Evolutionary conservation across 202 grass and related monocot species (phyloP), one percentile per base, ranked within the genome.

Genomic region (Hordeum pubiflorum): DNA sequence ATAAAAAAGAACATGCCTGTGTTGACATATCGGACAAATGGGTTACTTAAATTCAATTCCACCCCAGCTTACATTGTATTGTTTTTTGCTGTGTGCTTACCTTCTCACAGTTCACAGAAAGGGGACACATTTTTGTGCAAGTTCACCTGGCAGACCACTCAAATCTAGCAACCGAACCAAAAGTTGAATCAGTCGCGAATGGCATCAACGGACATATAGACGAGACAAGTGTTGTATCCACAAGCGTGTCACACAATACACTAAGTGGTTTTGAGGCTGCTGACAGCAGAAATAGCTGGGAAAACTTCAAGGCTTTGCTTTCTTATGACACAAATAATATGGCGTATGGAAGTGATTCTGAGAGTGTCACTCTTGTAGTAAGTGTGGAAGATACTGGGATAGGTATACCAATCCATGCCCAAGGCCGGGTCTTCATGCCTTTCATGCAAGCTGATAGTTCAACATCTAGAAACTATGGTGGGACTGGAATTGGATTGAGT

Each of bases 371-470:
- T 80, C 91, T 99, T 71, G 76, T 99, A 41, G 91, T 93, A 63
- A 99, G 88, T 44, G 89, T 99, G 74, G 96, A 99, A 86, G 96
- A 99, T 86, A 99, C 96, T 27, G 96, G 92, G 18, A 87, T 89
- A 56, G 96, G 96, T 21, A 99, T 99, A 87, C 96, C 90, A 41
- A 66, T 90, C 64, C 83, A 93, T 40, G 92, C 87, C 62, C 96
- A 99, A 83, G 64, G 72, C 75, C 87, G 91, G 63, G 96, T 99
- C 50, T 99, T 99, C 81, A 80, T 87, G 56, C 96, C 96, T 78
- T 99, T 99, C 82, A 99, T 99, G 96, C 96, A 93, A 81, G 96
- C 96, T 72, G 90, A 99, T 66, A 99, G 92, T 80, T 99, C 96
- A 24, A 96, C 96, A 50, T 96, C 92, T 14, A 91, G 96, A 75